Conservation (phyloP, 768 basidiomycete genomes). For the Tricholoma sp. region DNA sequence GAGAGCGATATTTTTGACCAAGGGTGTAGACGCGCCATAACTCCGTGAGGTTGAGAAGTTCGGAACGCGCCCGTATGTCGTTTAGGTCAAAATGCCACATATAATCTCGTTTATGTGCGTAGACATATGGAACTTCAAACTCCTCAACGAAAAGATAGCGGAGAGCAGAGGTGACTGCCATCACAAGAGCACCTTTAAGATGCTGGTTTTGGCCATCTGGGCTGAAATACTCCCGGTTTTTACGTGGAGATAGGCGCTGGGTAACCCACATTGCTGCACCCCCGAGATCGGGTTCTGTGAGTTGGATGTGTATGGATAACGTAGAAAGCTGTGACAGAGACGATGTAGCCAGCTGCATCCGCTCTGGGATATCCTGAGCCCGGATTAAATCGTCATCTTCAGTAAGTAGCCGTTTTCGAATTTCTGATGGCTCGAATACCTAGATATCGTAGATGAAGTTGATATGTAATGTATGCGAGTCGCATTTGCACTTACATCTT, state of each 20-base stretch:
- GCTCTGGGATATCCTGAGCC: constrained; percentile 86
- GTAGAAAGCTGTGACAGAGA: constrained; percentile 68
- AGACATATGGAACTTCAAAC: constrained; percentile 93
- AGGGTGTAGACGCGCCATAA: constrained; percentile 90
- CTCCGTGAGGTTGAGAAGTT: constrained; percentile 73
- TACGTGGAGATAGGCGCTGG: constrained; percentile 63
- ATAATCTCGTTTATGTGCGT: constrained; percentile 89
- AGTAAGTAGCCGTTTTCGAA: constrained; percentile 80
- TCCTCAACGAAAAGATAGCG: constrained; percentile 81
- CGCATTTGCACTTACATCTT: constrained; percentile 53
- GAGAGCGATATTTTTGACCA: constrained; percentile 85
- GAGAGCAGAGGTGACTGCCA: constrained; percentile 75
- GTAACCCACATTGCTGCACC: constrained; percentile 89
- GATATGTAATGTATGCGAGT: constrained; percentile 5
- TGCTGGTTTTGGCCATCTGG: constrained; percentile 53
- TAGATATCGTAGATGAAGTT: constrained; percentile 25
- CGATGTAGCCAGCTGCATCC: constrained; percentile 88
- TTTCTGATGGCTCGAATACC: constrained; percentile 99
- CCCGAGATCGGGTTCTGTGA: constrained; percentile 68
- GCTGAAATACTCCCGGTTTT: constrained; percentile 69
- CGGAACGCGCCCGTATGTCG: constrained; percentile 55
- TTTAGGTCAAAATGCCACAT: constrained; percentile 75
- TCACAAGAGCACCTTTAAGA: constrained; percentile 63
- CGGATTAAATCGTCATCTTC: constrained; percentile 94
- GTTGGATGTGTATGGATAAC: constrained; percentile 53